These are phyloP conservation scores for Blastocladiella britannica DNA, from an alignment of 192 early-diverging fungal genomes.

Conservation along the genomic window DNA sequence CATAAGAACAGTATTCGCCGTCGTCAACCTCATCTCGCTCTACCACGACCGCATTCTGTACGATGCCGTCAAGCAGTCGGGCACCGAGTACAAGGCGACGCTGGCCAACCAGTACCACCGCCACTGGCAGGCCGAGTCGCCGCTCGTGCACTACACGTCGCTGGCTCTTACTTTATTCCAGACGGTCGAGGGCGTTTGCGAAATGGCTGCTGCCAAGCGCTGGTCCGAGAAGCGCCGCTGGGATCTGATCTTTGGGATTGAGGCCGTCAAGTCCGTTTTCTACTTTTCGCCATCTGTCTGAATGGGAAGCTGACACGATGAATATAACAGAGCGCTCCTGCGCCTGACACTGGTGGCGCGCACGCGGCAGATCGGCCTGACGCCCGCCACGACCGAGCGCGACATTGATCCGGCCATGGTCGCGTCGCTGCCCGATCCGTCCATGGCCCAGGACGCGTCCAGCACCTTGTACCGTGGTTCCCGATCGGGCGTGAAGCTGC, in stretches of 20 bases:
- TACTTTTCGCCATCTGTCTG: constrained; percentile 2
- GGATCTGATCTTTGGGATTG: constrained; percentile 38
- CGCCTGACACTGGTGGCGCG: constrained; percentile 13
- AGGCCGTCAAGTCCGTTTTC: constrained; percentile 38
- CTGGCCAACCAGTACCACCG: background rate
- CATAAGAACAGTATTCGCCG: constrained; percentile 39
- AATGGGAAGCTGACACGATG: background rate
- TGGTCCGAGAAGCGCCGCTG: constrained; percentile 36
- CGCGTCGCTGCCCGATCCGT: constrained; percentile 3
- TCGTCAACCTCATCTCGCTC: constrained; percentile 54
- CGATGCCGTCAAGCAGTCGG: background rate
- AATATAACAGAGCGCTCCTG: constrained; percentile 11
- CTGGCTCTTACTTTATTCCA: constrained; percentile 47
- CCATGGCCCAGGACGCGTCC: background rate
- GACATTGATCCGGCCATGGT: constrained; percentile 19
- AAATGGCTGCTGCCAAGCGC: constrained; percentile 53
- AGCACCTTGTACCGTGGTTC: constrained; percentile 21
- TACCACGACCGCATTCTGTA: constrained; percentile 68
- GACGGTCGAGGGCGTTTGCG: constrained; percentile 45
- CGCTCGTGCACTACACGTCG: constrained; percentile 30
- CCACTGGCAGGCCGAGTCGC: constrained; percentile 6
- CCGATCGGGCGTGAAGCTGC: constrained; percentile 26
- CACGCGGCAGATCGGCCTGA: constrained; percentile 19
- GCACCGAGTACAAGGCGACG: background rate
- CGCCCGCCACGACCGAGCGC: constrained; percentile 16